phyloP scores from a whole-genome alignment of 306 rosid genomes.

The Lithocarpus polystachyus region DNA sequence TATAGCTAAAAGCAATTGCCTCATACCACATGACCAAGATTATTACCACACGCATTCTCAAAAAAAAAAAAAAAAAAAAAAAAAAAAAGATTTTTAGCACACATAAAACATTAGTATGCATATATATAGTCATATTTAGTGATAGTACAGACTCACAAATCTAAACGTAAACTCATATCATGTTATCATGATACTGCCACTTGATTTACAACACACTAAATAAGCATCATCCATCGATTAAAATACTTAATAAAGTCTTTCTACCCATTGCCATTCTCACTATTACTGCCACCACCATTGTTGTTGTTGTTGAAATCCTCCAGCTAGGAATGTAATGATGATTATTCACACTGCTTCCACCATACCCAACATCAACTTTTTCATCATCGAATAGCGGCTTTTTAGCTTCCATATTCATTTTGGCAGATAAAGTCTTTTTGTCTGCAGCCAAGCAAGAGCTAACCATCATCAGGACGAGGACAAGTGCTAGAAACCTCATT shows the following conservation, averaged over 20 bases:
- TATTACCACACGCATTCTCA: too few relatives aligned
- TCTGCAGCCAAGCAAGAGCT: not conserved
- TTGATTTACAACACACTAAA: not conserved
- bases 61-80: too few relatives aligned
- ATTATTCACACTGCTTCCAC: constrained; percentile 13
- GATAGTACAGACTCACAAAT: too few relatives aligned
- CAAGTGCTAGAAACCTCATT: constrained; percentile 11
- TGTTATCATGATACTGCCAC: too few relatives aligned
- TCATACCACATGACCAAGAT: too few relatives aligned
- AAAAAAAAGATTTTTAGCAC: too few relatives aligned
- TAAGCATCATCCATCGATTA: not conserved
- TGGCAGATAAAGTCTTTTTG: not conserved
- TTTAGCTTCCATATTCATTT: not conserved
- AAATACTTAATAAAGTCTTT: not conserved
- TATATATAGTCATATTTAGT: too few relatives aligned
- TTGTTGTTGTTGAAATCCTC: constrained; percentile 8
- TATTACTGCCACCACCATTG: not conserved
- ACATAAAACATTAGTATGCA: too few relatives aligned
- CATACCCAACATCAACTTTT: not conserved
- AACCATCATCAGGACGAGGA: constrained; percentile 16
- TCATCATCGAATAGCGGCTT: not conserved
- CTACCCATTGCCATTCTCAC: not conserved
- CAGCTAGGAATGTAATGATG: constrained; percentile 29
- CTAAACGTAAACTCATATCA: too few relatives aligned
- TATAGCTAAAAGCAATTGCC: too few relatives aligned